Base-by-base conservation (phyloP, 2,329 filamentous ascomycete species). In the Venturia asperata region DNA sequence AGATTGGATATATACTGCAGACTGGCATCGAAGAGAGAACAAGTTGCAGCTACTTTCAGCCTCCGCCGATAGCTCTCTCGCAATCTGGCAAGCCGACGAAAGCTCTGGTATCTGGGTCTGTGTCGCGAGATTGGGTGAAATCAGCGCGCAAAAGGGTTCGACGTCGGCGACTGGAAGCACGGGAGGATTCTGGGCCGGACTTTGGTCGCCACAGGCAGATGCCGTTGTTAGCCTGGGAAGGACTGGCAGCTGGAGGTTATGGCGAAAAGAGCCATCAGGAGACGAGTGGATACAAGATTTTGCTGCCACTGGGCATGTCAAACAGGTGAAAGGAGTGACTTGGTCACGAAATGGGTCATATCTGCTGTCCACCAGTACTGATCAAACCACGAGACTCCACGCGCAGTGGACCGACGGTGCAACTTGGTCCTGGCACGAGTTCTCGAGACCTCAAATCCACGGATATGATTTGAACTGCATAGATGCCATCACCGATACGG, bases 381-480 rank as follows among this genome's bases (percentile, higher is more conserved):
- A 99, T 76, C 94, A 99, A 77, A 99, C 94, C 0, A 96, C 93
- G 3, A 84, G 94, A 61, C 81, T 97, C 24, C 91, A 93, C 74
- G 88, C 91, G 0, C 80, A 87, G 71, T 97, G 93, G 94, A 83
- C 82, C 67, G 79, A 80, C 39, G 76, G 75, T 1, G 70, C 72
- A 3, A 71, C 70, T 15, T 65, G 68, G 49, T 91, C 91, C 13
- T 99, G 94, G 94, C 93, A 97, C 76, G 94, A 99, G 75, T 92
- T 97, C 80, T 89, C 92, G 0, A 83, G 94, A 62, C 94, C 94
- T 4, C 94, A 99, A 74, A 99, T 99, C 69, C 94, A 99, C 74
- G 94, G 94, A 45, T 99, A 99, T 75, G 93, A 99, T 74, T 83
- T 99, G 64, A 99, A 97, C 79, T 97, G 94, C 75, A 87, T 97